phyloP scores from a whole-genome alignment of 352 stramenopile species.

The Globisporangium mamillatum region DNA sequence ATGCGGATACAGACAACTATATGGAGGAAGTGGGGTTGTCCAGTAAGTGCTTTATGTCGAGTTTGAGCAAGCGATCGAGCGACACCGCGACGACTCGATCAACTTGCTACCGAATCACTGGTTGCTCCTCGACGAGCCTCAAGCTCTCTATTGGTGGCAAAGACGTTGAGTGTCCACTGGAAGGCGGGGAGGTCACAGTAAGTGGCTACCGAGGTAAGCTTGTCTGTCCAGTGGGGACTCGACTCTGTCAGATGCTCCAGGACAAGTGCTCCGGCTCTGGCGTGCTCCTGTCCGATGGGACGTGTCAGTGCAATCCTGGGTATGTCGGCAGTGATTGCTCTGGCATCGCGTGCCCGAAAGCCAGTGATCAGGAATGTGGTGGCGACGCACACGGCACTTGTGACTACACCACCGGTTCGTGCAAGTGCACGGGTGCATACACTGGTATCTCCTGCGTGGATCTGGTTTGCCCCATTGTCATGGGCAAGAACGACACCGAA shows the following conservation, averaged over 20 bases:
- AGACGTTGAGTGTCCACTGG: constrained; percentile 54
- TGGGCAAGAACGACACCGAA: constrained; percentile 43
- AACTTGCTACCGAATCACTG: constrained; percentile 58
- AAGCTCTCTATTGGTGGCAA: constrained; percentile 46
- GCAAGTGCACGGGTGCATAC: constrained; percentile 44
- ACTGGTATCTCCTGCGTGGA: constrained; percentile 57
- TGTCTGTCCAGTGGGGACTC: constrained; percentile 40
- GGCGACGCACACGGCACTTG: constrained; percentile 42
- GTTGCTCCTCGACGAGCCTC: constrained; percentile 40
- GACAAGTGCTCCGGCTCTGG: constrained; percentile 67
- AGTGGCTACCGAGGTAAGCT: constrained; percentile 48
- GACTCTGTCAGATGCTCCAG: constrained; percentile 62
- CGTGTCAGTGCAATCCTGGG: constrained; percentile 56
- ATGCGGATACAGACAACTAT: constrained; percentile 33
- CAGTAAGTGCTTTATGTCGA: constrained; percentile 77
- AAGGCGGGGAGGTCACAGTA: constrained; percentile 54
- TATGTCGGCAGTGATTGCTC: constrained; percentile 55
- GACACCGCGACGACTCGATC: constrained; percentile 28
- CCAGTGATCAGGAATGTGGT: constrained; percentile 37
- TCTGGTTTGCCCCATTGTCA: constrained; percentile 44
- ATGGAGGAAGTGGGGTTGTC: constrained; percentile 52
- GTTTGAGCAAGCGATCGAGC: constrained; percentile 44
- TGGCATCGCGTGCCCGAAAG: constrained; percentile 41
- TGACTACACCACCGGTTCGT: constrained; percentile 40
- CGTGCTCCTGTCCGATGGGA: constrained; percentile 44